Percentiles rank a stretch among this genome's conserved stretches.
Conservation (phyloP, 2,329 filamentous ascomycete species). For the Fusarium drepaniforme region DNA sequence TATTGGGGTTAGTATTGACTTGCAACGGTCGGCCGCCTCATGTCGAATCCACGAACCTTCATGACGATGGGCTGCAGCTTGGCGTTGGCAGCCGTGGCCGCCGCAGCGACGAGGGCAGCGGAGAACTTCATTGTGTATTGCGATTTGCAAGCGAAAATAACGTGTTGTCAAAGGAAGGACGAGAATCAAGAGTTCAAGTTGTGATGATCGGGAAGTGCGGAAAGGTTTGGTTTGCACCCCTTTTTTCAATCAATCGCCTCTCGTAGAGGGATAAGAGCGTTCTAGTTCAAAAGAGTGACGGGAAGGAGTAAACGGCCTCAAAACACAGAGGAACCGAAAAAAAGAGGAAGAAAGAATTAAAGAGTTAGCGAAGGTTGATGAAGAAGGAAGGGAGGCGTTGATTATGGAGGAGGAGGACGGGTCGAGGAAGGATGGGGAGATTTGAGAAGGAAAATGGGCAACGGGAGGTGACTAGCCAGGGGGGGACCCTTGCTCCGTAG, state of each 20-base stretch:
- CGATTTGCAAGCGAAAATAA: conserved; percentile 27
- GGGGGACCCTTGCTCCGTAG: conserved; percentile 24
- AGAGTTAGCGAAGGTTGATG: conserved; percentile 41
- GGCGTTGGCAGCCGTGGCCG: conserved; percentile 54
- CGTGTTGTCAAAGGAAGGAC: conserved; percentile 33
- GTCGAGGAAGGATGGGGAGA: conserved; percentile 32
- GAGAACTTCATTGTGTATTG: conserved; percentile 50
- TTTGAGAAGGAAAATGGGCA: conserved; percentile 37
- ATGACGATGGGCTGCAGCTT: conserved; percentile 71
- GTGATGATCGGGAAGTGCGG: background rate
- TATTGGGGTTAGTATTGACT: conserved; percentile 10
- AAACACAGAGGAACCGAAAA: conserved; percentile 39
- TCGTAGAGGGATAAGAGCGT: conserved; percentile 16
- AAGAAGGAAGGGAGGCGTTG: conserved; percentile 28
- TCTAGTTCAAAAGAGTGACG: conserved; percentile 45
- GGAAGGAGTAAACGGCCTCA: conserved; percentile 45
- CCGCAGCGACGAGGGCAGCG: conserved; percentile 56
- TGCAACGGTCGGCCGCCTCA: background rate
- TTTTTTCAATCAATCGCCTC: background rate
- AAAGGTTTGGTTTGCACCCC: conserved; percentile 25
- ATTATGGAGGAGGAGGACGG: conserved; percentile 21
- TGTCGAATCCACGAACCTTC: conserved; percentile 66
- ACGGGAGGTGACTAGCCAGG: conserved; percentile 23
- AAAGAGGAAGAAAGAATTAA: conserved; percentile 42
- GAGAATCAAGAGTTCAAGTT: conserved; percentile 24